Percentiles rank a stretch among this genome's conserved stretches.
Evolutionary conservation across 306 rosid species (phyloP).

Genomic region (Pueraria montana): DNA sequence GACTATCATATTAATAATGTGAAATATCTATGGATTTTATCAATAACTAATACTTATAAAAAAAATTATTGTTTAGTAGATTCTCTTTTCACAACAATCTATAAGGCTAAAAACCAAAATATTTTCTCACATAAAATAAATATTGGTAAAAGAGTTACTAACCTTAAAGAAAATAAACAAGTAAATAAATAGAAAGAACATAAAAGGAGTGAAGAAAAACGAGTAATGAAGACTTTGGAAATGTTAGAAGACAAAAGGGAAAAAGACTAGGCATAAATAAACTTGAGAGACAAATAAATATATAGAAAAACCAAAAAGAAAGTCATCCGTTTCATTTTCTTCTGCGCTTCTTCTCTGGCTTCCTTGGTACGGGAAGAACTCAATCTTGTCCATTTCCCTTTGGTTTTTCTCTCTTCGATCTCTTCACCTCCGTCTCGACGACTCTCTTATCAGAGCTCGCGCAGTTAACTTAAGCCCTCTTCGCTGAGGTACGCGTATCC

Average conservation of each 20-base stretch:
- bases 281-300: neutral
- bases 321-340: conserved; percentile 51
- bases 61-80: too few relatives aligned
- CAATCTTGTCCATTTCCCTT: conserved; percentile 55
- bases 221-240: conserved; percentile 33
- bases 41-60: too few relatives aligned
- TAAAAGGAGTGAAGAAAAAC: neutral
- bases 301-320: conserved; percentile 48
- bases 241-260: conserved; percentile 37
- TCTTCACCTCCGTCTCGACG: conserved; percentile 24
- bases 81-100: too few relatives aligned
- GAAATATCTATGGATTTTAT: too few relatives aligned
- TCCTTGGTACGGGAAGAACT: conserved; percentile 49
- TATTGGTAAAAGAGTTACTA: too few relatives aligned
- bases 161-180: too few relatives aligned
- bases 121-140: too few relatives aligned
- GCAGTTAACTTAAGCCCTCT: conserved; percentile 23
- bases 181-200: too few relatives aligned
- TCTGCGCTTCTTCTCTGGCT: conserved; percentile 46
- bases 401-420: conserved; percentile 50
- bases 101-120: too few relatives aligned
- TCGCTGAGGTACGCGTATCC: conserved; percentile 35
- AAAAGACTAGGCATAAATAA: conserved; percentile 14
- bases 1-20: too few relatives aligned
- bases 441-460: neutral